A percentile compares a stretch with the other conserved stretches of the same genome.
Evolutionary conservation across 352 stramenopile species (phyloP).

Genomic region (Pythium brachiatum): DNA sequence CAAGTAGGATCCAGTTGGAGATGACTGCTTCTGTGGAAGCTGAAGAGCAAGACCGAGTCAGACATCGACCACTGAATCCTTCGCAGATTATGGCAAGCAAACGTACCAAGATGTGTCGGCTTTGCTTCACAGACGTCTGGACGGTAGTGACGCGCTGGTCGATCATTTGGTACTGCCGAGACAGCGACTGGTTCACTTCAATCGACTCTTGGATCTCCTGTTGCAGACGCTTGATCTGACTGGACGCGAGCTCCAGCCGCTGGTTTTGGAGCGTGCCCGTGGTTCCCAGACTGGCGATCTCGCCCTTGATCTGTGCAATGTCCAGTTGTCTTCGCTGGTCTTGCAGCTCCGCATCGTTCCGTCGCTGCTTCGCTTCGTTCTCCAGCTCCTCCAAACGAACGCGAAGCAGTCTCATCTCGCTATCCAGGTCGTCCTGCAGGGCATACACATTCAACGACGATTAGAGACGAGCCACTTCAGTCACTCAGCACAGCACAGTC

Average conservation of each 20-base stretch:
- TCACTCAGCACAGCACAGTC: neutral
- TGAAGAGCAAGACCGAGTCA: neutral
- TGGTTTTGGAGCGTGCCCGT: slow-evolving; percentile 69
- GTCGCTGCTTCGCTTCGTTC: slow-evolving; percentile 55
- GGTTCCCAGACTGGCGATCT: slow-evolving; percentile 66
- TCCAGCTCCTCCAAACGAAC: slow-evolving; percentile 75
- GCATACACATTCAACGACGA: neutral
- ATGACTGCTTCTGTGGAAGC: neutral
- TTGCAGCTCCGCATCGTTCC: slow-evolving; percentile 76
- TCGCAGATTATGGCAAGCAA: neutral
- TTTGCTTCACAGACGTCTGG: slow-evolving; percentile 28
- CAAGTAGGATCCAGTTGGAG: slow-evolving; percentile 5
- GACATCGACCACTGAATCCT: neutral
- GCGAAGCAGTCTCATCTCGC: slow-evolving; percentile 72
- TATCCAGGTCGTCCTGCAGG: slow-evolving; percentile 51
- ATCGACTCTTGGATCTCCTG: slow-evolving; percentile 58
- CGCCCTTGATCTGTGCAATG: slow-evolving; percentile 70
- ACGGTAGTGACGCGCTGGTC: slow-evolving; percentile 63
- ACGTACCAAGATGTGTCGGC: slow-evolving; percentile 6
- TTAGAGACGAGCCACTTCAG: neutral
- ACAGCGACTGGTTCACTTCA: slow-evolving; percentile 36
- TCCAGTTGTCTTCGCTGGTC: slow-evolving; percentile 72
- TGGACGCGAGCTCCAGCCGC: slow-evolving; percentile 55
- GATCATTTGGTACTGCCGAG: slow-evolving; percentile 53
- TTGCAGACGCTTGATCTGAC: slow-evolving; percentile 60